Evolutionary conservation across 148 eudicot genomes (phyloP).

Genomic region (Fagopyrum tataricum): DNA sequence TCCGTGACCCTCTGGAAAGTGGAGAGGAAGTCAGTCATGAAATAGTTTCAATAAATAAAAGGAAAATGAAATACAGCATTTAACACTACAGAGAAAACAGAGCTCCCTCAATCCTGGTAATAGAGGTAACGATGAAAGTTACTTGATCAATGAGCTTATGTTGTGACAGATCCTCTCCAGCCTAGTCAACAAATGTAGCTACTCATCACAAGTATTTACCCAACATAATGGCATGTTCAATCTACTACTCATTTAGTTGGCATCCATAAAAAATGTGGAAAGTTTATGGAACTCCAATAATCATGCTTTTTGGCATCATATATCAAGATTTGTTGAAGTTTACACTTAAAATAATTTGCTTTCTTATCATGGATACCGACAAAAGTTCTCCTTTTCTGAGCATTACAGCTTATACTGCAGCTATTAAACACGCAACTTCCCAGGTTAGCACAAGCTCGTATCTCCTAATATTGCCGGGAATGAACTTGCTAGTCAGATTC

Average conservation of each 20-base stretch:
- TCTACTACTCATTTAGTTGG: background rate
- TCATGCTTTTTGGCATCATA: background rate
- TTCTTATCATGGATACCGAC: background rate
- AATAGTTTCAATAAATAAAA: background rate
- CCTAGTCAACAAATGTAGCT: background rate
- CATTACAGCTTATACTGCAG: background rate
- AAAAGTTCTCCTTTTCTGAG: background rate
- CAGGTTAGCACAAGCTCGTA: background rate
- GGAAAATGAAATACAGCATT: background rate
- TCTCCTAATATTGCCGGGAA: background rate
- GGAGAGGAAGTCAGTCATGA: constrained; percentile 7
- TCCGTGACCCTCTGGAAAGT: constrained; percentile 86
- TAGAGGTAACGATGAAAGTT: background rate
- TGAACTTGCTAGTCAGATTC: background rate
- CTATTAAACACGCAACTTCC: background rate
- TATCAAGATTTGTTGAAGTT: background rate
- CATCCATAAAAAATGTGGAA: background rate
- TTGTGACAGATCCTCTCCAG: background rate
- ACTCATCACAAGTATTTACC: background rate
- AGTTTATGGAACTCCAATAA: background rate
- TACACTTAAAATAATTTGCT: background rate
- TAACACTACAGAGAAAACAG: background rate
- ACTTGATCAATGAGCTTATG: background rate
- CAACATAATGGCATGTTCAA: background rate
- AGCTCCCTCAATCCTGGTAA: background rate